A percentile compares a stretch with the other conserved stretches of the same genome.
phyloP scores from a whole-genome alignment of 2,329 filamentous ascomycete genomes.

The Trichoderma endophyticum region DNA sequence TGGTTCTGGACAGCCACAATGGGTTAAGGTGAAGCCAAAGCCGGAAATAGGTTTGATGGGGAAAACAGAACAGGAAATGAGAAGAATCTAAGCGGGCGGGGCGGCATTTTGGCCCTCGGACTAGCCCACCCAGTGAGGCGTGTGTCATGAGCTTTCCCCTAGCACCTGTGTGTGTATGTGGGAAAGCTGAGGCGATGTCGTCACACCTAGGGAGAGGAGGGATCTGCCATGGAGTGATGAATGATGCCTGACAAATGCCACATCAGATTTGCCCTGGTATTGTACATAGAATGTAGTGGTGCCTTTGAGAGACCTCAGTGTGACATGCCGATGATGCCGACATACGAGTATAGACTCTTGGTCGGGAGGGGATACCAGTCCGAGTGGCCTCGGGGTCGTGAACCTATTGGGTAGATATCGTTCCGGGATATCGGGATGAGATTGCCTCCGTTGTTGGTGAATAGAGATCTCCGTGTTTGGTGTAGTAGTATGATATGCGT shows the following conservation, averaged over 20 bases:
- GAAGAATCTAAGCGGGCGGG: background rate
- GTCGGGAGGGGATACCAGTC: background rate
- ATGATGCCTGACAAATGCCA: background rate
- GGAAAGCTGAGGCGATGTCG: background rate
- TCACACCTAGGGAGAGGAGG: background rate
- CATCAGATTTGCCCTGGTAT: background rate
- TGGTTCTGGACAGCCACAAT: background rate
- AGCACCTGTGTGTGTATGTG: background rate
- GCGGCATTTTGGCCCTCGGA: background rate
- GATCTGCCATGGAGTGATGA: background rate
- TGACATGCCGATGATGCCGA: background rate
- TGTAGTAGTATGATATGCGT: background rate
- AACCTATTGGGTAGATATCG: background rate
- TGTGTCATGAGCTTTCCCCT: background rate
- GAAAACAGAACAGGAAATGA: conserved; percentile 12
- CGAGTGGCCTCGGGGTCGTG: background rate
- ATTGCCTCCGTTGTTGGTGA: background rate
- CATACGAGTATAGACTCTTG: background rate
- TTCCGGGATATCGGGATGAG: background rate
- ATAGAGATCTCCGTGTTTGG: background rate
- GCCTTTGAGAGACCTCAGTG: background rate
- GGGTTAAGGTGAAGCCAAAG: conserved; percentile 2
- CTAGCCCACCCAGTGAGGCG: background rate
- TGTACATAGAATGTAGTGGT: background rate
- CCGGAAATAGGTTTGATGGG: conserved; percentile 6